Percentiles rank a stretch among this genome's conserved stretches.
phyloP scores from a whole-genome alignment of 345 rosid genomes.

The Salix suchowensis region DNA sequence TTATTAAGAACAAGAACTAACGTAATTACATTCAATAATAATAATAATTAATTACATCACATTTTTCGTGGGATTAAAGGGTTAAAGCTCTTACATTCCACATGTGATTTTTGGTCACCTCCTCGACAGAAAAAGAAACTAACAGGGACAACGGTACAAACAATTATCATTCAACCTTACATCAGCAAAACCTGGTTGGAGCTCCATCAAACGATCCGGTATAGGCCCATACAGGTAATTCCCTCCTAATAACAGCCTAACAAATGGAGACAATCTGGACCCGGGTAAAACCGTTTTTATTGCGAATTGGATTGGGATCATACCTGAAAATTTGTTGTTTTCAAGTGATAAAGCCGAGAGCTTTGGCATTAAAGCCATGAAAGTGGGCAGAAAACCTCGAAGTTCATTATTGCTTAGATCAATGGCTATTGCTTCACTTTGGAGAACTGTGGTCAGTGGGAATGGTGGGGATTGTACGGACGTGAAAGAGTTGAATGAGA shows the following conservation, averaged over 20 bases:
- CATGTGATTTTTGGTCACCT: conserved; percentile 54
- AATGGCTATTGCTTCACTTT: conserved; percentile 49
- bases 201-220: conserved; percentile 53
- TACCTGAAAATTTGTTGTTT: conserved; percentile 37
- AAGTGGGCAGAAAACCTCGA: conserved; percentile 30
- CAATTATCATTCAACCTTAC: conserved; percentile 65
- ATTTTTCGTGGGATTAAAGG: conserved; percentile 38
- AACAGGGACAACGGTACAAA: conserved; percentile 63
- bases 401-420: conserved; percentile 41
- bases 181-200: conserved; percentile 55
- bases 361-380: conserved; percentile 38
- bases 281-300: conserved; percentile 36
- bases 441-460: neutral
- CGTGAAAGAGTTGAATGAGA: conserved; percentile 59
- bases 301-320: conserved; percentile 42
- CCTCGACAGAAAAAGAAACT: conserved; percentile 74
- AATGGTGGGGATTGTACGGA: conserved; percentile 46
- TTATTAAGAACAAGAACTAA: too few relatives aligned
- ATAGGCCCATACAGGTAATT: conserved; percentile 76
- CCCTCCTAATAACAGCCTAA: conserved; percentile 74
- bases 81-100: conserved; percentile 57
- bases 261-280: conserved; percentile 46
- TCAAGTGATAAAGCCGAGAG: conserved; percentile 41
- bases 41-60: too few relatives aligned
- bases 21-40: too few relatives aligned